A percentile compares a stretch with the other conserved stretches of the same genome.
Conservation (phyloP, 805 yeast species). For the Debaryomyces tyrocola region DNA sequence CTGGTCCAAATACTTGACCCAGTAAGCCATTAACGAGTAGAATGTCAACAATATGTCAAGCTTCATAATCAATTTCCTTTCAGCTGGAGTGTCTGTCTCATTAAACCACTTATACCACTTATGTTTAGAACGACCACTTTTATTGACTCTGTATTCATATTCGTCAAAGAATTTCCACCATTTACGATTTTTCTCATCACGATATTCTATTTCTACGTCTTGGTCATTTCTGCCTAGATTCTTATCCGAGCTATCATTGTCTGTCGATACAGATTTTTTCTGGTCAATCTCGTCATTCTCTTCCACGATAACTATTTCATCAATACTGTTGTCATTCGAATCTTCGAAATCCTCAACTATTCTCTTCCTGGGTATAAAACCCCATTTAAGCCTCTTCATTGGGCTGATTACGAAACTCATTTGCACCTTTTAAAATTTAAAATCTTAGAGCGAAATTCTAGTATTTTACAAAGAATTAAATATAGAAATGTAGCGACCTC, state of each 20-base stretch:
- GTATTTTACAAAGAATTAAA: too few species aligned
- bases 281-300: background rate
- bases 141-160: constrained; percentile 51
- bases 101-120: constrained; percentile 44
- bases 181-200: constrained; percentile 24
- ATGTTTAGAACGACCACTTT: constrained; percentile 16
- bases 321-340: constrained; percentile 4
- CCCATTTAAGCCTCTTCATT: constrained; percentile 28
- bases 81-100: constrained; percentile 43
- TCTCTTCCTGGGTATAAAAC: constrained; percentile 34
- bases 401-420: background rate
- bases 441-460: too few species aligned
- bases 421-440: background rate
- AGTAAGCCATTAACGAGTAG: constrained; percentile 42
- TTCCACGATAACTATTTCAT: background rate
- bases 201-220: constrained; percentile 15
- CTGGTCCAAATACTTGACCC: constrained; percentile 62
- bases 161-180: constrained; percentile 42
- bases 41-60: constrained; percentile 23
- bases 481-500: too few species aligned
- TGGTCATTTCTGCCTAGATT: background rate
- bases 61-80: constrained; percentile 20
- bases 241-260: background rate
- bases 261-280: background rate
- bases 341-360: constrained; percentile 25